These are phyloP conservation scores for Fistulinella cinereoalba DNA, from an alignment of 1,284 basidiomycete genomes.

Conservation along the genomic window DNA sequence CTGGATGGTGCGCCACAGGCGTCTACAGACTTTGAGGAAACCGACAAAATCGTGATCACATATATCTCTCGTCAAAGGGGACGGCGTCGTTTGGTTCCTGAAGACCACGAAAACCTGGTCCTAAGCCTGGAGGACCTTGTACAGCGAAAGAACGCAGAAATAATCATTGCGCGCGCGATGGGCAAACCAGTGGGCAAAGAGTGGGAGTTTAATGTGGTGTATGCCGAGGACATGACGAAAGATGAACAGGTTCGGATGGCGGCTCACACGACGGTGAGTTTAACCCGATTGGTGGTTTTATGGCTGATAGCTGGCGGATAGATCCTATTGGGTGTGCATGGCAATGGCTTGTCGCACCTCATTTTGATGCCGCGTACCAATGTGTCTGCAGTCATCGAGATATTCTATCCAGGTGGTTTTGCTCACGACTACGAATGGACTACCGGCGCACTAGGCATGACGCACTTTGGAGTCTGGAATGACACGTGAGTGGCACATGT, in stretches of 20 bases:
- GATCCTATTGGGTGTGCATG: slow-evolving; percentile 78
- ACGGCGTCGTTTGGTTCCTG: slow-evolving; percentile 54
- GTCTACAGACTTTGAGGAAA: slow-evolving; percentile 25
- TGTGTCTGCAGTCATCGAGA: slow-evolving; percentile 72
- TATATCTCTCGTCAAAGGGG: slow-evolving; percentile 71
- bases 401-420: slow-evolving; percentile 77
- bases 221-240: slow-evolving; percentile 65
- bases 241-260: slow-evolving; percentile 67
- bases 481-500: slow-evolving; percentile 52
- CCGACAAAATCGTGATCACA: slow-evolving; percentile 59
- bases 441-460: slow-evolving; percentile 65
- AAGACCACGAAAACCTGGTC: slow-evolving; percentile 61
- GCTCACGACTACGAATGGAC: slow-evolving; percentile 82
- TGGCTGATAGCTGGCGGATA: too few relatives aligned
- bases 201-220: slow-evolving; percentile 63
- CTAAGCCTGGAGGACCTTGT: slow-evolving; percentile 53
- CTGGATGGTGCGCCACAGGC: background rate
- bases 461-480: slow-evolving; percentile 77
- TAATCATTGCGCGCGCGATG: background rate
- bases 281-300: too few relatives aligned
- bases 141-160: slow-evolving; percentile 38
- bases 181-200: slow-evolving; percentile 25
- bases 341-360: slow-evolving; percentile 76
- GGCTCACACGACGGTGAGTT: slow-evolving; percentile 62
- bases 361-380: slow-evolving; percentile 73